Base-by-base conservation (phyloP, 768 basidiomycete species). In the Rhizopogon sp. region DNA sequence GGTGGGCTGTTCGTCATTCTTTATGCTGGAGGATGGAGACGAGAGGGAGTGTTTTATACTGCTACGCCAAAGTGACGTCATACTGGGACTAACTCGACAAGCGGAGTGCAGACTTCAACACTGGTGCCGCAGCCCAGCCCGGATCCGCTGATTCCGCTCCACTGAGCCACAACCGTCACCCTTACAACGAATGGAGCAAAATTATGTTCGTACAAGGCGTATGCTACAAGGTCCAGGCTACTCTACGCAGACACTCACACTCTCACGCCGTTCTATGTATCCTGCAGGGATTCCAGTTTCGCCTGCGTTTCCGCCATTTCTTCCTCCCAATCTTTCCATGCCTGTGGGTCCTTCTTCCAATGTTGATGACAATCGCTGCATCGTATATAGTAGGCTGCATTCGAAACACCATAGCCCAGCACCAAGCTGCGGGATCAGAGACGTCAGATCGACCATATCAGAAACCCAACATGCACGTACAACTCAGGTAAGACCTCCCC, bases 401-500 rank as follows among this genome's bases (percentile, higher is more conserved):
- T 31, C 45, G 60, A 66, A 10, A 66, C 62, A 3, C 72, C 73
- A 47, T 68, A 81, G 28, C 73, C 73, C 22, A 80, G 62, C 22
- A 79, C 54, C 13, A 62, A 54, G 39, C 81, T 82, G 57, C 52
- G 7, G 56, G 20, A 41, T 31, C 56, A 47, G 57, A 56, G 17
- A 39, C 1, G 2, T 55, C 53, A 52, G 56, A 41, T 22, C n/a
- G 39, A 29, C 13, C 9, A n/a, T 13, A 50, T 35, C 7, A 43
- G 31, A n/a, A 25, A 37, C 42, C 63, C n/a, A 8, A 25, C 14
- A 49, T n/a, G 17, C n/a, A 69, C 80, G 53, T 58, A 82, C 81
- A 84, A 79, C 65, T 85, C 82, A 14, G 84, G 83, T 5, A 85
- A 59, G 1, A 68, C 65, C 3, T 84, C 81, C 3, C 83, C 83